Percentiles rank a stretch among this genome's conserved stretches.
Conservation (phyloP, 768 basidiomycete species). For the Boletus speciosus region DNA sequence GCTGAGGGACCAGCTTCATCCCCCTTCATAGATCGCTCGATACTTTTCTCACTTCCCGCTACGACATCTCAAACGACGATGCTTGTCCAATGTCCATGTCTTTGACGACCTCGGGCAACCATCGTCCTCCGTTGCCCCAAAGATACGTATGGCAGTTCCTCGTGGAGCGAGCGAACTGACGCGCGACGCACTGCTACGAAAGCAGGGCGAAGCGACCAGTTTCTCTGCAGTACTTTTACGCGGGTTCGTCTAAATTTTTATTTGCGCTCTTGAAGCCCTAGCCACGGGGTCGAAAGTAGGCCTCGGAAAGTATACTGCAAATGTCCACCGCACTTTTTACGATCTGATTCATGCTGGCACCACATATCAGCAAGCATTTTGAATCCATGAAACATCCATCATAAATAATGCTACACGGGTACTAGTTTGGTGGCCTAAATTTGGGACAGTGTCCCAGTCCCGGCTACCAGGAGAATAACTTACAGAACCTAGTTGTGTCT, state of each 20-base stretch:
- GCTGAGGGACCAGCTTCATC: background rate
- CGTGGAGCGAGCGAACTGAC: slow-evolving; percentile 40
- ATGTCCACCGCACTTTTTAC: background rate
- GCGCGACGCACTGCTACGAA: slow-evolving; percentile 39
- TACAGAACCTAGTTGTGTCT: background rate
- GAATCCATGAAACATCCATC: background rate
- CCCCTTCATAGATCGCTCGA: slow-evolving; percentile 34
- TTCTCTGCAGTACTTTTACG: slow-evolving; percentile 45
- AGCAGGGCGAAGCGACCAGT: slow-evolving; percentile 29
- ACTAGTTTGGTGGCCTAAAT: background rate
- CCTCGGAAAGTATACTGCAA: background rate
- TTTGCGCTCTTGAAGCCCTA: slow-evolving; percentile 1
- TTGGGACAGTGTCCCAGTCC: background rate
- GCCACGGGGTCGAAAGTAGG: background rate
- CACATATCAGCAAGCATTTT: background rate
- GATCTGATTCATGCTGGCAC: background rate
- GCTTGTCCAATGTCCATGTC: slow-evolving; percentile 39
- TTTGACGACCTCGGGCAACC: slow-evolving; percentile 57
- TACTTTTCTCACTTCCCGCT: slow-evolving; percentile 51
- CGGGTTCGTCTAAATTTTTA: slow-evolving; percentile 43
- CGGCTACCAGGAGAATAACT: background rate
- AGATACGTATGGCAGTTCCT: slow-evolving; percentile 40
- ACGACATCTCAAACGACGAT: slow-evolving; percentile 43
- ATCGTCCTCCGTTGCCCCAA: slow-evolving; percentile 38
- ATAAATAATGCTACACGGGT: background rate